These are phyloP conservation scores for Lactarius quietus DNA, from an alignment of 768 basidiomycete species.

Conservation along the genomic window DNA sequence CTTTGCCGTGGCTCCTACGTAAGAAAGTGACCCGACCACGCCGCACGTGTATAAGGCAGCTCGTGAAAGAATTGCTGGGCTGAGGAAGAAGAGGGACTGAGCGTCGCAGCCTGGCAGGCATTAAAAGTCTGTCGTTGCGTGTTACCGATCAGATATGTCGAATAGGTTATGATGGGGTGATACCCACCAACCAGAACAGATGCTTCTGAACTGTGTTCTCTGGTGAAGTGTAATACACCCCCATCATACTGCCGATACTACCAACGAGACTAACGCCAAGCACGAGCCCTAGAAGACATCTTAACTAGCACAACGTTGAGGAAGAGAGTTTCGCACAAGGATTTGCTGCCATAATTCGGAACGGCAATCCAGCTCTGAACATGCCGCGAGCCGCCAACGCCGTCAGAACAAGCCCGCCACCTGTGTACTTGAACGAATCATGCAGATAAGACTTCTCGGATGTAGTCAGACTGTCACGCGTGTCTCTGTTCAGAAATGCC, in stretches of 20 bases:
- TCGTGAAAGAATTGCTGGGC: conserved; percentile 78
- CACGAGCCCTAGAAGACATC: conserved; percentile 55
- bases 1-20: conserved; percentile 86
- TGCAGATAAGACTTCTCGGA: conserved; percentile 69
- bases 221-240: conserved; percentile 72
- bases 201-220: conserved; percentile 76
- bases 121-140: conserved; percentile 62
- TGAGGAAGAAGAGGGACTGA: conserved; percentile 90
- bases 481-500: conserved; percentile 72
- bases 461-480: conserved; percentile 58
- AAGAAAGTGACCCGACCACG: conserved; percentile 80
- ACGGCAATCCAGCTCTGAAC: conserved; percentile 57
- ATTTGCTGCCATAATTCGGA: conserved; percentile 77
- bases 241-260: conserved; percentile 83
- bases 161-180: background rate
- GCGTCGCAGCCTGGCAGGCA: conserved; percentile 77
- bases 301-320: background rate
- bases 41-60: conserved; percentile 88
- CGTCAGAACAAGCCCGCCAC: conserved; percentile 71
- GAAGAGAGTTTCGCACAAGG: conserved; percentile 51
- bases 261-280: conserved; percentile 78
- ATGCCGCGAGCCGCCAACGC: conserved; percentile 76
- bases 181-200: conserved; percentile 70
- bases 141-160: background rate
- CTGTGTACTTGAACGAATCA: conserved; percentile 80